These are phyloP conservation scores for Vicia sativa DNA, from an alignment of 306 rosid genomes.

Conservation along the genomic window DNA sequence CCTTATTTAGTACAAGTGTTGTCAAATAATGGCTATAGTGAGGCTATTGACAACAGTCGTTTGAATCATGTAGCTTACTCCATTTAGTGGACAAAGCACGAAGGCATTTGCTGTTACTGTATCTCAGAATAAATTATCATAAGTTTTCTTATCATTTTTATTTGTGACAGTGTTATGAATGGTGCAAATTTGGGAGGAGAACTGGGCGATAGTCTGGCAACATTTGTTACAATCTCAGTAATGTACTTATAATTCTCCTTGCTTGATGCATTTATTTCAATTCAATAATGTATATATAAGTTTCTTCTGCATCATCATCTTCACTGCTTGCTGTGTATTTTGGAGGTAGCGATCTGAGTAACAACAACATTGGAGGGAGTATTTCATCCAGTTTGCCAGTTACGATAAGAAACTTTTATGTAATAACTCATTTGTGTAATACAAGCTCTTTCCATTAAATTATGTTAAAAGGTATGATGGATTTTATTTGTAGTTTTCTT, in stretches of 20 bases:
- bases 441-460: constrained; percentile 24
- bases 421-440: constrained; percentile 33
- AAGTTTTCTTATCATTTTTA: constrained; percentile 39
- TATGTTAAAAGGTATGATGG: constrained; percentile 48
- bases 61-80: constrained; percentile 9
- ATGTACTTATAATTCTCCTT: constrained; percentile 63
- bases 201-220: constrained; percentile 66
- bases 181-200: constrained; percentile 93
- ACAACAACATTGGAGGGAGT: constrained; percentile 89
- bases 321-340: constrained; percentile 39
- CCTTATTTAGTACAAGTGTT: neutral
- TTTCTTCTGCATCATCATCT: constrained; percentile 14
- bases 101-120: neutral
- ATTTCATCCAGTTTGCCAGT: constrained; percentile 84
- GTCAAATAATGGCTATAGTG: neutral
- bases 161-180: constrained; percentile 67
- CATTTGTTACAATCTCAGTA: constrained; percentile 61
- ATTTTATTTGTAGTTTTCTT: constrained; percentile 80
- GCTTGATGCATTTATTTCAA: constrained; percentile 9
- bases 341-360: constrained; percentile 84
- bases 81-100: neutral
- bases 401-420: constrained; percentile 78
- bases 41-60: neutral
- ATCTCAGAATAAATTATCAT: constrained; percentile 7
- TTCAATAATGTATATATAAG: neutral